Evolutionary conservation across 345 rosid genomes (phyloP), one percentile per base, ranked within the genome.

Genomic region (Rubroshorea leprosula): DNA sequence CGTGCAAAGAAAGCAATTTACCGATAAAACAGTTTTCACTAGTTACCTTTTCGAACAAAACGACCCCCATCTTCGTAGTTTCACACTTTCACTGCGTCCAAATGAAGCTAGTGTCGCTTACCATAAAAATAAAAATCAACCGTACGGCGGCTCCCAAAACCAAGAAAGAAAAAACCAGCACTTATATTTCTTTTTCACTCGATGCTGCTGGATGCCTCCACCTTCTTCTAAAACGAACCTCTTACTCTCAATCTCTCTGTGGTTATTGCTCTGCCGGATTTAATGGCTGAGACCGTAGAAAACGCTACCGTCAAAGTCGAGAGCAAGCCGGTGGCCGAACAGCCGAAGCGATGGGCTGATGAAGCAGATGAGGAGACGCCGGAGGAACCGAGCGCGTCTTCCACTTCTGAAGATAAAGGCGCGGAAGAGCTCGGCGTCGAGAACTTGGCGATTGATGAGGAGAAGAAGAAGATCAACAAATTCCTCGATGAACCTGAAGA

Each of bases 401-500:
- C 76, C 26, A 18, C 73, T 0, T 64, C 82, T 17, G 76, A 55
- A 3, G 81, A 65, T 5, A 80, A 76, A 62, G 57, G 49, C 0
- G 65, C 15, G 23, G 22, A 55, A 6, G 76, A 78, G 27, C 70
- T 80, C 19, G 68, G 76, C 16, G 78, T 86, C 4, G 86, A 66
- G 6, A 66, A 72, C 2, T 58, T 89, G 58, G 53, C 52, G 7
- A 76, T 92, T 18, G 77, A 83, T 18, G 95, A 86, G 6, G 69
- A 64, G 35, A 78, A 83, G 71, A 73, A 70, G 71, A 73, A 70
- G 54, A 64, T 21, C 19, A 78, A 82, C 39, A 68, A 79, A 57
- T 78, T 78, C 46, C 89, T 88, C 5, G 94, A 93, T 7, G 99
- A 86, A 16, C 91, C 97, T 0, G 89, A 89, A 48, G 98, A 89